These are phyloP conservation scores for Neonectria magnoliae DNA, from an alignment of 2,329 filamentous ascomycete species.

Conservation along the genomic window DNA sequence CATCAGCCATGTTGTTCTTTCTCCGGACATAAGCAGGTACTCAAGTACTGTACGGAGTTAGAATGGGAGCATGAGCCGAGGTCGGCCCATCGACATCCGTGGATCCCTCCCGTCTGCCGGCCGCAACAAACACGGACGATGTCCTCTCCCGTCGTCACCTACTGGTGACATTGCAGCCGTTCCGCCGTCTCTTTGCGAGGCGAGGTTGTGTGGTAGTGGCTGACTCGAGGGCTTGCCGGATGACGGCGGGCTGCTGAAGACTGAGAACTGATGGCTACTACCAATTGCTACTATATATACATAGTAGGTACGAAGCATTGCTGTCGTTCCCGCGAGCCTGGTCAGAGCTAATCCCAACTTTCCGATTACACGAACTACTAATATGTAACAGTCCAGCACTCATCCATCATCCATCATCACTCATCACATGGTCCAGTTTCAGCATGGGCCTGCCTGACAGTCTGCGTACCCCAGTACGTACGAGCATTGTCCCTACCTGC, in stretches of 20 bases:
- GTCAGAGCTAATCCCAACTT: constrained; percentile 22
- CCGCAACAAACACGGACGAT: background rate
- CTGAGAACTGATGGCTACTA: background rate
- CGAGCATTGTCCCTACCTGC: no score
- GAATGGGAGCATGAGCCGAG: background rate
- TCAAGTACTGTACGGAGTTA: background rate
- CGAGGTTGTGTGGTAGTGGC: background rate
- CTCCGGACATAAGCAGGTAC: background rate
- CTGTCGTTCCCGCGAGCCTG: background rate
- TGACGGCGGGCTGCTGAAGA: background rate
- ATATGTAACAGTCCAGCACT: background rate
- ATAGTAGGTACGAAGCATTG: background rate
- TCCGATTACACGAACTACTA: background rate
- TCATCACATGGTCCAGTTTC: constrained; percentile 13
- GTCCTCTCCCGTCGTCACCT: background rate
- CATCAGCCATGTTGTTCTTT: background rate
- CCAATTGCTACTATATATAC: no score
- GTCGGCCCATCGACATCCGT: background rate
- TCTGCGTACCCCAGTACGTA: background rate
- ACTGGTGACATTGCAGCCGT: background rate
- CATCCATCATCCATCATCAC: background rate
- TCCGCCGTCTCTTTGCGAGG: background rate
- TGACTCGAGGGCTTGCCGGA: background rate
- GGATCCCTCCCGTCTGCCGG: no score
- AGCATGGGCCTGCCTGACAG: constrained; percentile 12